These are phyloP conservation scores for Aspergillus amoenus DNA, from an alignment of 2,329 filamentous ascomycete species.

Conservation along the genomic window DNA sequence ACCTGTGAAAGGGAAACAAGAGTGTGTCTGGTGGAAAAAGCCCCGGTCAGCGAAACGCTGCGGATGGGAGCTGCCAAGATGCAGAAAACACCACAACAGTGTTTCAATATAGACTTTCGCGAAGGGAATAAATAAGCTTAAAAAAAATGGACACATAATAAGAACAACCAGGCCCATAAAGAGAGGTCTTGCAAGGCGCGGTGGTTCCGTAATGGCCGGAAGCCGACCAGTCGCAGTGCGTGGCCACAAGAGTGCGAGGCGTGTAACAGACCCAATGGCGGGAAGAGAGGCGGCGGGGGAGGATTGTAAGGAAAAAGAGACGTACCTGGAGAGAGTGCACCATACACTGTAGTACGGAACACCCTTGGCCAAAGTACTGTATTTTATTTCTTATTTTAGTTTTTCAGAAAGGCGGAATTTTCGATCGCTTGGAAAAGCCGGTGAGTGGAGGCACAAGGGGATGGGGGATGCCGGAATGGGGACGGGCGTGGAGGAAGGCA, in stretches of 20 bases:
- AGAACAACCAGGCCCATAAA: constrained; percentile 8
- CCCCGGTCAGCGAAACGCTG: constrained; percentile 13
- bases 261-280: constrained; percentile 18
- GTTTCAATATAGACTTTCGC: not conserved
- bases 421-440: constrained; percentile 19
- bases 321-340: constrained; percentile 26
- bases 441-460: constrained; percentile 29
- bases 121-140: constrained; percentile 4
- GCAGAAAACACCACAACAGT: constrained; percentile 3
- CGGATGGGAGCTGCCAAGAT: constrained; percentile 2
- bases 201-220: constrained; percentile 21
- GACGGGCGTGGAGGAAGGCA: constrained; percentile 24
- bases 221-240: constrained; percentile 25
- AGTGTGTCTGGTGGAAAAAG: not conserved
- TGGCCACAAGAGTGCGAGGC: constrained; percentile 25
- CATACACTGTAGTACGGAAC: constrained; percentile 18
- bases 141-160: constrained; percentile 2
- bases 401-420: constrained; percentile 9
- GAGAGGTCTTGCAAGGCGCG: constrained; percentile 16
- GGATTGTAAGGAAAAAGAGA: constrained; percentile 17
- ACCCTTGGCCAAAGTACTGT: constrained; percentile 16
- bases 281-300: constrained; percentile 17
- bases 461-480: constrained; percentile 24
- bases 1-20: constrained; percentile 16
- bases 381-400: constrained; percentile 20